Evolutionary conservation across 176 grass and related monocot genomes (phyloP).

Genomic region (Avena eriantha): DNA sequence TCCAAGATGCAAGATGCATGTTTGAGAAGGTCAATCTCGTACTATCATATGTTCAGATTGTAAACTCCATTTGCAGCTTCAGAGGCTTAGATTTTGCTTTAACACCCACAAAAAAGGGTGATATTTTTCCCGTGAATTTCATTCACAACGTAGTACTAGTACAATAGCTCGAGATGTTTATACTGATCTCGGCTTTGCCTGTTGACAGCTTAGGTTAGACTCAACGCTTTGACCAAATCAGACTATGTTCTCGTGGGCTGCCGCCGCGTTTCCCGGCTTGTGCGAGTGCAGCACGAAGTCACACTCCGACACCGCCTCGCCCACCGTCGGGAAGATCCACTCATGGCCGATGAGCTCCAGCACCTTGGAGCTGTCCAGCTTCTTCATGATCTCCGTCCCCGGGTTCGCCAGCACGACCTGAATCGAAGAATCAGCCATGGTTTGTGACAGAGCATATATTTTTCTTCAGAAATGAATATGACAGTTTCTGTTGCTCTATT

Average conservation of each 20-base stretch:
- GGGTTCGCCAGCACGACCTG: constrained; percentile 90
- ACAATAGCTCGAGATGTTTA: constrained; percentile 44
- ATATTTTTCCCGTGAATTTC: constrained; percentile 37
- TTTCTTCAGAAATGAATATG: neutral
- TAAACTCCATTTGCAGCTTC: neutral
- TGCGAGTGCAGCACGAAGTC: constrained; percentile 67
- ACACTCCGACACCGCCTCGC: constrained; percentile 71
- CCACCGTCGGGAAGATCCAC: constrained; percentile 90
- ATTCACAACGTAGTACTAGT: constrained; percentile 1
- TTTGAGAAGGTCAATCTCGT: constrained; percentile 1
- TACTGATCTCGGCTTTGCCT: constrained; percentile 40
- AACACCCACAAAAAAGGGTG: constrained; percentile 25
- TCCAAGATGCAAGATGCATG: neutral
- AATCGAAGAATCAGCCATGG: constrained; percentile 1
- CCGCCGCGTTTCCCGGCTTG: constrained; percentile 35
- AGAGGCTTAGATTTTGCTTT: neutral
- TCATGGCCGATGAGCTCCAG: constrained; percentile 81
- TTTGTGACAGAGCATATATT: neutral
- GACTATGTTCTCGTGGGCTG: constrained; percentile 56
- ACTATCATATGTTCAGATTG: neutral
- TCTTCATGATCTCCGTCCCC: constrained; percentile 95
- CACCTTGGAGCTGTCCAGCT: constrained; percentile 81
- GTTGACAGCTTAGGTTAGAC: constrained; percentile 16
- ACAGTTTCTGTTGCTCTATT: neutral
- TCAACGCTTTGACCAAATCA: constrained; percentile 37